A percentile compares a stretch with the other conserved stretches of the same genome.
Conservation (phyloP, 2,329 filamentous ascomycete genomes). For the Tolypocladium endophyticum region DNA sequence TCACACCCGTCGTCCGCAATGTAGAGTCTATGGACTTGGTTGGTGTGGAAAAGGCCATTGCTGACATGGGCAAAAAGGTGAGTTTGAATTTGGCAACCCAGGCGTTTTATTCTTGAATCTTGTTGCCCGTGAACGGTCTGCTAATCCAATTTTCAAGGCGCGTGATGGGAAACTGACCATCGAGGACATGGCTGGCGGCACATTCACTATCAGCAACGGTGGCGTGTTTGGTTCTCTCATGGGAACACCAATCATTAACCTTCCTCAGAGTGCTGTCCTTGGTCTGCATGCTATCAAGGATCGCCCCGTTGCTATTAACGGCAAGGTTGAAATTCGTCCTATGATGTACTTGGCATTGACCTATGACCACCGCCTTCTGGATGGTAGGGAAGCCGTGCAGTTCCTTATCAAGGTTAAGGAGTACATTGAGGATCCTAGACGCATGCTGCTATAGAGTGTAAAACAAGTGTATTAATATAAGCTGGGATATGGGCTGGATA, state of each 20-base stretch:
- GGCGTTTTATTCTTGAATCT: neutral
- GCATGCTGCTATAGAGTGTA: conserved; percentile 53
- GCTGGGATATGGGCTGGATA: too few relatives aligned
- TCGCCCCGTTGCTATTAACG: conserved; percentile 77
- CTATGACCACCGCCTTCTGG: conserved; percentile 92
- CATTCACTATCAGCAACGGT: conserved; percentile 95
- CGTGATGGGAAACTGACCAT: conserved; percentile 95
- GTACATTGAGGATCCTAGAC: conserved; percentile 88
- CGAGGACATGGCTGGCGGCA: conserved; percentile 97
- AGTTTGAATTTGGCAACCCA: neutral
- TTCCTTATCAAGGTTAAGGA: conserved; percentile 97
- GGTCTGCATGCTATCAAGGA: conserved; percentile 97
- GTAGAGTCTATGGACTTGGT: conserved; percentile 81
- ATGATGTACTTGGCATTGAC: conserved; percentile 99
- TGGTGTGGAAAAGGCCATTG: conserved; percentile 81
- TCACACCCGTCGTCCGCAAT: conserved; percentile 93
- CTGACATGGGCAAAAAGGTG: conserved; percentile 92
- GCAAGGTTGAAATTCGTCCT: conserved; percentile 90
- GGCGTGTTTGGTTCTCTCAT: conserved; percentile 95
- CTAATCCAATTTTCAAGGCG: conserved; percentile 43
- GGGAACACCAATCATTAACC: conserved; percentile 97
- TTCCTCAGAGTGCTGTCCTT: conserved; percentile 84
- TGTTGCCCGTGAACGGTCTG: neutral
- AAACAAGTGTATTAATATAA: neutral
- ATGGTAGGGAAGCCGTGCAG: conserved; percentile 89